Conservation (phyloP, 2,329 filamentous ascomycete genomes). For the Microdochium trichocladiopsis region DNA sequence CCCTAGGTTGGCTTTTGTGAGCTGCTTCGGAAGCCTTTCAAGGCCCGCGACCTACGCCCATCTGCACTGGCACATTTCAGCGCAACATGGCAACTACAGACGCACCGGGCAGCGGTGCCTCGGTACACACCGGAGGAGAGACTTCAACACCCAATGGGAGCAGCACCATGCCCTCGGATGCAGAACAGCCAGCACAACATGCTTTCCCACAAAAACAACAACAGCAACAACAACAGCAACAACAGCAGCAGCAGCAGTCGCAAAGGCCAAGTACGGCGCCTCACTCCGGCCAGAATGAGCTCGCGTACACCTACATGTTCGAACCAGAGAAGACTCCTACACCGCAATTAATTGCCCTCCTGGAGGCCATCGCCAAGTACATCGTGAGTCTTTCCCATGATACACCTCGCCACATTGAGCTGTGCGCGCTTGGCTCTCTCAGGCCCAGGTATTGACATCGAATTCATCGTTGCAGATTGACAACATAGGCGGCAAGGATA, state of each 20-base stretch:
- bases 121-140: too few species aligned
- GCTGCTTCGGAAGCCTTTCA: not conserved
- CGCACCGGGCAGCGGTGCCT: not conserved
- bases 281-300: constrained; percentile 16
- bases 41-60: not conserved
- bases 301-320: constrained; percentile 62
- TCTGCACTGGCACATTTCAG: not conserved
- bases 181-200: not conserved
- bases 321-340: constrained; percentile 61
- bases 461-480: constrained; percentile 34
- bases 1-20: too few species aligned
- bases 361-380: constrained; percentile 60
- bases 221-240: not conserved
- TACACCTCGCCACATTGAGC: not conserved
- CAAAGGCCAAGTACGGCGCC: not conserved
- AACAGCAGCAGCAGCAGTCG: not conserved
- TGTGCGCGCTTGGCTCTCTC: not conserved
- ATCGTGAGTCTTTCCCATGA: constrained; percentile 49
- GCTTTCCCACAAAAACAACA: not conserved
- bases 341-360: constrained; percentile 57
- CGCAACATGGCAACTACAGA: not conserved
- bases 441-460: constrained; percentile 2
- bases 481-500: constrained; percentile 50
- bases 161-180: too few species aligned
- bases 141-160: too few species aligned